These are phyloP conservation scores for Perkinsus marinus DNA, from an alignment of 169 alveolate species.

Conservation along the genomic window DNA sequence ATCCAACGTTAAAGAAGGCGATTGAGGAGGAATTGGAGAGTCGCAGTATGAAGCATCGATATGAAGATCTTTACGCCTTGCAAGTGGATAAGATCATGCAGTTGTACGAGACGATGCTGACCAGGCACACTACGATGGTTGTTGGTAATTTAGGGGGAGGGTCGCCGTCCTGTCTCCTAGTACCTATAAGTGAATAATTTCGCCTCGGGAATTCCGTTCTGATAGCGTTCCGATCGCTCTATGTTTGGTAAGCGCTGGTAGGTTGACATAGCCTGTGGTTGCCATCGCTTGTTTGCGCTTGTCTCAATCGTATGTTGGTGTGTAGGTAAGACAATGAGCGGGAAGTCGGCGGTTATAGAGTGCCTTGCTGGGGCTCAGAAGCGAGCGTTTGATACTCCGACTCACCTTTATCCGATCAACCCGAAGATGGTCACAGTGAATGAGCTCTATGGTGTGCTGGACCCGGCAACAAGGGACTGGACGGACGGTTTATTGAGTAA, in stretches of 20 bases:
- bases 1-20: slow-evolving; percentile 54
- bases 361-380: slow-evolving; percentile 64
- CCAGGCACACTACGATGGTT: slow-evolving; percentile 85
- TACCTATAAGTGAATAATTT: too few species aligned
- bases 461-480: slow-evolving; percentile 90
- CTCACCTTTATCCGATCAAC: slow-evolving; percentile 59
- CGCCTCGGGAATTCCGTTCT: too few species aligned
- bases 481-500: slow-evolving; percentile 87
- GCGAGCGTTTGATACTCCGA: slow-evolving; percentile 48
- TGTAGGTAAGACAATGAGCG: slow-evolving; percentile 82
- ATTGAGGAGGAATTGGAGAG: slow-evolving; percentile 7
- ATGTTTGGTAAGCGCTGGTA: too few species aligned
- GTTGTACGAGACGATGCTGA: slow-evolving; percentile 81
- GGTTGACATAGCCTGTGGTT: too few species aligned
- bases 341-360: slow-evolving; percentile 70
- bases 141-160: slow-evolving; percentile 13
- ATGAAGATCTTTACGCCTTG: slow-evolving; percentile 50
- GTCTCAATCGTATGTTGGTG: not conserved
- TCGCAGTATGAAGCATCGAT: slow-evolving; percentile 21
- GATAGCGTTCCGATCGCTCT: too few species aligned
- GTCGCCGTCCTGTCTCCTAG: not conserved
- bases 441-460: slow-evolving; percentile 80
- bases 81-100: slow-evolving; percentile 73
- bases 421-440: slow-evolving; percentile 76
- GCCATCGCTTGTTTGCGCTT: too few species aligned